Evolutionary conservation across 495 filamentous ascomycete genomes (phyloP), one percentile per base, ranked within the genome.

Genomic region (Penicillium ucsense): DNA sequence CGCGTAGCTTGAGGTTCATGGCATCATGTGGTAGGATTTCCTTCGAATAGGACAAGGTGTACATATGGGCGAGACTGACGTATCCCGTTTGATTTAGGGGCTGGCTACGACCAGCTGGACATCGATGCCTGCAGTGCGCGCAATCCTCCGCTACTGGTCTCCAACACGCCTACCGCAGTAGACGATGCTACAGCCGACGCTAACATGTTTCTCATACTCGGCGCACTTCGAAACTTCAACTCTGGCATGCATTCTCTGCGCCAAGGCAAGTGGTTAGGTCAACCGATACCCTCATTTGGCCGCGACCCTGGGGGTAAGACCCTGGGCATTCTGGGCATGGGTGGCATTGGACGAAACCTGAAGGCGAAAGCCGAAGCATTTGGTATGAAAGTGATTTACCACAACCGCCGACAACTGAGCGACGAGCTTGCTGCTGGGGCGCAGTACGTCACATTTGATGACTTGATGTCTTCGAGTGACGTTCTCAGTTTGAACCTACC

Each of bases 271-370:
- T 88, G 77, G 74, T 61, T 72, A 27, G 76, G 79, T 4, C 48
- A 67, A 10, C 67, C 71, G 4, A 54, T 64, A 6, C 63, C 75
- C 7, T 55, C 66, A 5, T 68, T 80, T 28, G 78, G 80, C 5
- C 78, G 80, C 59, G 78, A 85, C 60, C 81, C 84, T 1, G 62
- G 77, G 36, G 84, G 83, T 6, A 79, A 85, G 52, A 72, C 75
- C 35, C 69, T 86, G 3, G 85, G 85, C 0, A 86, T 94, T 47
- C 58, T 95, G 35, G 89, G 89, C 6, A 90, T 94, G 85, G 89
- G 89, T 6, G 88, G 88, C 0, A 95, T 95, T 43, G 89, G 89
- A 1, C 70, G 78, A 3, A 75, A 79, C 48, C 41, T 78, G 54
- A 68, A 80, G 55, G 65, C 61, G 46, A 75, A 76, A 61, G 80